Base-by-base conservation (phyloP, 352 stramenopile species). In the Blastocystis sp. region DNA sequence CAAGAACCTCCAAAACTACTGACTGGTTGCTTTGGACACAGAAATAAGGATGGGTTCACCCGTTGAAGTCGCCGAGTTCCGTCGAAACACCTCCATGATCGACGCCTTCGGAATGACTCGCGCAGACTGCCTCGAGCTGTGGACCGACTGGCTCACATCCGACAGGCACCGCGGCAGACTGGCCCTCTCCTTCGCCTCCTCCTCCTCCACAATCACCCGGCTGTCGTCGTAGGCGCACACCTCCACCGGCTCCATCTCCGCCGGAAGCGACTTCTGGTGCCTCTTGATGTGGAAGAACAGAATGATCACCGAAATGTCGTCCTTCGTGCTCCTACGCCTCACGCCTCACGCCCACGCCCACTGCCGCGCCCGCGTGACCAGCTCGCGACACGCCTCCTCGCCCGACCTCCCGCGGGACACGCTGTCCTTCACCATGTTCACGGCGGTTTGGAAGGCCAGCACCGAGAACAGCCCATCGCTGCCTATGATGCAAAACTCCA, bases 271-370 rank as follows among this genome's bases (percentile, higher is more conserved):
- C 48, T 56, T 56, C 48, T 56, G 5, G 14, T 56, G 48, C 48
- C 14, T 56, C 14, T 56, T 56, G 4, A 84, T 52, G 48, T 84
- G 74, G 48, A 84, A 84, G 74, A 84, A 84, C 14, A 84, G 74
- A 84, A 84, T 69, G 61, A 84, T 84, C 11, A 84, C 74, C 10
- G 74, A 84, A n/a, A 84, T 84, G 48, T 84, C 74, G 60, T 84
- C 74, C 74, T 53, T 84, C 17, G 74, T 67, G 9, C 43, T 84
- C 23, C 74, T 84, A 84, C 14, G 0, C 53, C 2, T 84, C 53
- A 84, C 48, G 2, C 23, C 45, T 9, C 34, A 28, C 17, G 2
- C 43, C 4, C 14, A n/a, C 2, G 19, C 41, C 11, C 66, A 84
- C 74, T 28, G 23, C n/a, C 74, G 74, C 10, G 74, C 53, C 17